Evolutionary conservation across 2,329 filamentous ascomycete species (phyloP).

Genomic region (Neobulgaria alba): DNA sequence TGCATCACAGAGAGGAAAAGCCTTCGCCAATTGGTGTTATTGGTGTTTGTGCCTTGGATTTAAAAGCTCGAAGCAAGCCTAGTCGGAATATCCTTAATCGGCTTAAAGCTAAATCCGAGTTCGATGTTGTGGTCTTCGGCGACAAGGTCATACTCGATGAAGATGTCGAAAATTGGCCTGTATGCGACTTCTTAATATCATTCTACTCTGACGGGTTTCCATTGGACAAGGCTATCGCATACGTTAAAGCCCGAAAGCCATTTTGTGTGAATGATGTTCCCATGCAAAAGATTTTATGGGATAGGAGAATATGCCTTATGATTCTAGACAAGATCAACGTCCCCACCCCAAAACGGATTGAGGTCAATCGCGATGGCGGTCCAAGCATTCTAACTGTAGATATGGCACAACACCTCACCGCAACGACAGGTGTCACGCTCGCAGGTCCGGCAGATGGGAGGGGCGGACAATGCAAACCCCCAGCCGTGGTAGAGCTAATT

Average conservation of each 20-base stretch:
- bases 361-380: conserved; percentile 89
- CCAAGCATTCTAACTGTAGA: conserved; percentile 71
- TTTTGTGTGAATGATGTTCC: conserved; percentile 97
- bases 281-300: conserved; percentile 97
- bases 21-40: conserved; percentile 60
- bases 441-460: conserved; percentile 62
- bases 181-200: conserved; percentile 87
- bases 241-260: conserved; percentile 84
- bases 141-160: conserved; percentile 98
- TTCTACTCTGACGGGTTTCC: conserved; percentile 99
- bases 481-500: conserved; percentile 70
- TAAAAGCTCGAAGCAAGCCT: conserved; percentile 94
- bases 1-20: conserved; percentile 46
- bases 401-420: conserved; percentile 69
- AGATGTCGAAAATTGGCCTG: conserved; percentile 91
- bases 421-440: conserved; percentile 69
- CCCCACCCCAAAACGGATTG: conserved; percentile 77
- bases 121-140: conserved; percentile 95
- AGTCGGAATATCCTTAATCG: conserved; percentile 93
- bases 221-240: conserved; percentile 92
- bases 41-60: conserved; percentile 89
- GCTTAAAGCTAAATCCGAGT: conserved; percentile 81
- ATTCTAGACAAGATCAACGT: conserved; percentile 86
- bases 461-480: conserved; percentile 40
- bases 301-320: conserved; percentile 78